Conservation (phyloP, 192 early-diverging fungal genomes). For the Hyaloraphidium curvatum region DNA sequence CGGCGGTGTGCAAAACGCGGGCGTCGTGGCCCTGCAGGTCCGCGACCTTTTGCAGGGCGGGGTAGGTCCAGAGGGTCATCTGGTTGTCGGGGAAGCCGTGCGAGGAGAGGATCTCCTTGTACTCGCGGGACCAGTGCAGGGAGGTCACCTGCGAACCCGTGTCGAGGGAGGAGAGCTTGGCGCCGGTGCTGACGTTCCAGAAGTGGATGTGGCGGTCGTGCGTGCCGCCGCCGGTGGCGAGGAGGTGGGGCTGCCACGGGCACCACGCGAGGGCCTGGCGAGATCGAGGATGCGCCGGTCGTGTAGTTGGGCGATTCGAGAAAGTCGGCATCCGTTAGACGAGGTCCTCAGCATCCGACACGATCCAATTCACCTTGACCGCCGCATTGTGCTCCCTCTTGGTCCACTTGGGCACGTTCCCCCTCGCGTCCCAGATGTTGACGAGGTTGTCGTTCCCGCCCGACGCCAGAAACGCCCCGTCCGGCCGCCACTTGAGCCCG, state of each 20-base stretch:
- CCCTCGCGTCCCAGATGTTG: constrained; percentile 33
- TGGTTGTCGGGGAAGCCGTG: constrained; percentile 34
- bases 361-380: constrained; percentile 23
- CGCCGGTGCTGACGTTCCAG: constrained; percentile 27
- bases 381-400: constrained; percentile 33
- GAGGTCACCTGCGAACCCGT: constrained; percentile 38
- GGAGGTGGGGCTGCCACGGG: constrained; percentile 18
- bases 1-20: constrained; percentile 21
- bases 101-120: constrained; percentile 31
- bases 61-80: constrained; percentile 31
- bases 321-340: neutral
- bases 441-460: constrained; percentile 40
- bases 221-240: constrained; percentile 35
- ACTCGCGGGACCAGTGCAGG: constrained; percentile 26
- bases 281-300: neutral
- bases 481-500: constrained; percentile 26
- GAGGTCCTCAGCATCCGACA: neutral
- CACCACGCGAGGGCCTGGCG: neutral
- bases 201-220: constrained; percentile 31
- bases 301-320: neutral
- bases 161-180: constrained; percentile 17
- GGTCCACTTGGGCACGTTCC: constrained; percentile 19
- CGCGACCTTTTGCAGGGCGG: constrained; percentile 21
- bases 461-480: constrained; percentile 26
- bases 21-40: constrained; percentile 32